Conservation (phyloP, 352 stramenopile species). For the Globisporangium splendens region DNA sequence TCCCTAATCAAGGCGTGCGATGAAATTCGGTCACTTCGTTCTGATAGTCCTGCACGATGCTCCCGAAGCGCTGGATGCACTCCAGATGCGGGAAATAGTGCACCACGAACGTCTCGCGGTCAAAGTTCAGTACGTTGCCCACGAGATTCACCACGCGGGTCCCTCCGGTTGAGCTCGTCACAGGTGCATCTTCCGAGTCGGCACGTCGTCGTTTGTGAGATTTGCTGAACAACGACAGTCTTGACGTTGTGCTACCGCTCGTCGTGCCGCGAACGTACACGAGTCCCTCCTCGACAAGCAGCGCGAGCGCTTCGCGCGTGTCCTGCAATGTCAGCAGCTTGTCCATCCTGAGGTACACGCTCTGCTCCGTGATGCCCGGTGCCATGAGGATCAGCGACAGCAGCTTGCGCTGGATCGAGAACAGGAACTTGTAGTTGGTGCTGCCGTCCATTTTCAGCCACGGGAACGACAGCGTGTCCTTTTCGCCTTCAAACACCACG, state of each 20-base stretch:
- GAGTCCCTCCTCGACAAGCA: constrained; percentile 70
- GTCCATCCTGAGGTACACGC: constrained; percentile 47
- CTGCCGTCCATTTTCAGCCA: constrained; percentile 83
- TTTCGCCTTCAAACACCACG: constrained; percentile 71
- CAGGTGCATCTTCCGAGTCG: too few relatives aligned
- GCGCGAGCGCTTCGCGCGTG: constrained; percentile 58
- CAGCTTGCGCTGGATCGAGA: constrained; percentile 74
- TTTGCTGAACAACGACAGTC: constrained; percentile 29
- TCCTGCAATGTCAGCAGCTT: constrained; percentile 69
- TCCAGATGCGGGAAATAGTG: constrained; percentile 80
- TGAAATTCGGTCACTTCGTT: constrained; percentile 35
- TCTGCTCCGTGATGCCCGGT: constrained; percentile 62
- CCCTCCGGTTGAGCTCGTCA: too few relatives aligned
- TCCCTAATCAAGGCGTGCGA: constrained; percentile 1
- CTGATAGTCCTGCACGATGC: constrained; percentile 70
- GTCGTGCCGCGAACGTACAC: constrained; percentile 53
- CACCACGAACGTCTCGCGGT: constrained; percentile 41
- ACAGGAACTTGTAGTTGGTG: constrained; percentile 72
- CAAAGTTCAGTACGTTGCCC: constrained; percentile 40
- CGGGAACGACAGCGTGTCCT: constrained; percentile 70
- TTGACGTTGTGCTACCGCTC: neutral
- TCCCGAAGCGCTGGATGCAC: constrained; percentile 79
- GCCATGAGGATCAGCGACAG: constrained; percentile 46
- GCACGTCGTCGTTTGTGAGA: constrained; percentile 2
- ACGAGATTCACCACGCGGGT: constrained; percentile 35